phyloP scores from a whole-genome alignment of 257 asterid genomes.

The Mentha longifolia region DNA sequence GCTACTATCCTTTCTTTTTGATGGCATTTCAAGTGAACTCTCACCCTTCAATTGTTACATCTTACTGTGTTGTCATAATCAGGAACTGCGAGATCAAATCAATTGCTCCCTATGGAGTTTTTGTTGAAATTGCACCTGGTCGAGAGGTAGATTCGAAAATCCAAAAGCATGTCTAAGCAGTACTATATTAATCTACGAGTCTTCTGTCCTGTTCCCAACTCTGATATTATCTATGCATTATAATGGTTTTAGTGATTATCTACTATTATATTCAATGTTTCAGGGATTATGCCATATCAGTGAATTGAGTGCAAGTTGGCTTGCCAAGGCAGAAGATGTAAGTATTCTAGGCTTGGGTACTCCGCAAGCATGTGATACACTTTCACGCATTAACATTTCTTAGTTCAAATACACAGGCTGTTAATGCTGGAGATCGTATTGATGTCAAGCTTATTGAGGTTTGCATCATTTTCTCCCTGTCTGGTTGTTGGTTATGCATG shows the following conservation, averaged over 20 bases:
- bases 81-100: slow-evolving; percentile 98
- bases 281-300: slow-evolving; percentile 98
- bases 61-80: slow-evolving; percentile 36
- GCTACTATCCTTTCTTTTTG: slow-evolving; percentile 16
- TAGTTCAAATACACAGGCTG: slow-evolving; percentile 54
- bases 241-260: slow-evolving; percentile 11
- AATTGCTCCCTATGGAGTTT: slow-evolving; percentile 85
- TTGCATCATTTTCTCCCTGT: slow-evolving; percentile 31
- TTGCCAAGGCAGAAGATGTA: slow-evolving; percentile 95
- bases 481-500: slow-evolving; percentile 19
- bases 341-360: slow-evolving; percentile 40
- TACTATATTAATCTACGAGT: slow-evolving; percentile 10
- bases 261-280: slow-evolving; percentile 24
- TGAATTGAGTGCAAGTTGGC: slow-evolving; percentile 88
- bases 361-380: slow-evolving; percentile 11
- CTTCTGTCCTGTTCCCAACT: not conserved
- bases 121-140: slow-evolving; percentile 92
- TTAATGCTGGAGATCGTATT: slow-evolving; percentile 89
- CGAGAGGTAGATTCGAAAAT: slow-evolving; percentile 72
- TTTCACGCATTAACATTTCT: slow-evolving; percentile 34
- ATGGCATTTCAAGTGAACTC: slow-evolving; percentile 1
- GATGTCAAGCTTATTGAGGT: slow-evolving; percentile 99
- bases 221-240: not conserved
- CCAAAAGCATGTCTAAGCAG: slow-evolving; percentile 15
- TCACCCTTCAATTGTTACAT: not conserved